phyloP scores from a whole-genome alignment of 2,329 filamentous ascomycete species.

The Talaromyces sp. region DNA sequence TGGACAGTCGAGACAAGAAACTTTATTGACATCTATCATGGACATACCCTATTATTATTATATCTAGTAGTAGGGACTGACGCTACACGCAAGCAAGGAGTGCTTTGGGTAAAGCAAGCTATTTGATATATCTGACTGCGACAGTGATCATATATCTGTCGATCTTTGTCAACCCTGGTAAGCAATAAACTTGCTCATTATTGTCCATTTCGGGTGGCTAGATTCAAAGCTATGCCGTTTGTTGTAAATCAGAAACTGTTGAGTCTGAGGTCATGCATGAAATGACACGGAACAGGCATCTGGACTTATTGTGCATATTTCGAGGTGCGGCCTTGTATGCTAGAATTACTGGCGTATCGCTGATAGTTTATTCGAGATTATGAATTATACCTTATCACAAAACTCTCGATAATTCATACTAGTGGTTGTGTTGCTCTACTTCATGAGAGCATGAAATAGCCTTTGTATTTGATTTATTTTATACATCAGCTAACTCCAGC shows the following conservation, averaged over 20 bases:
- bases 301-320: neutral
- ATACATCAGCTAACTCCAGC: neutral
- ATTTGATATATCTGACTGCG: neutral
- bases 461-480: neutral
- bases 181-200: neutral
- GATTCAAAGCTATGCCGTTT: too few species aligned
- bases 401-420: neutral
- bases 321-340: too few species aligned
- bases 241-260: neutral
- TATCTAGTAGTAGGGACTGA: neutral
- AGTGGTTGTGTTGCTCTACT: neutral
- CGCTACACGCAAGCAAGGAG: slow-evolving; percentile 8
- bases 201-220: too few species aligned
- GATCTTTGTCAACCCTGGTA: neutral
- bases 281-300: neutral
- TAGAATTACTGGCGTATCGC: neutral
- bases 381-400: neutral
- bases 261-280: neutral
- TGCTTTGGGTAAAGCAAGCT: neutral
- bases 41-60: neutral
- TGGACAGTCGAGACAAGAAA: too few species aligned
- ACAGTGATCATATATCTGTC: neutral
- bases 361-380: neutral
- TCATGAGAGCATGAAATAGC: neutral
- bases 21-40: too few species aligned